A percentile compares a stretch with the other conserved stretches of the same genome.
Conservation (phyloP, 768 basidiomycete genomes). For the Multifurca ochricompacta region DNA sequence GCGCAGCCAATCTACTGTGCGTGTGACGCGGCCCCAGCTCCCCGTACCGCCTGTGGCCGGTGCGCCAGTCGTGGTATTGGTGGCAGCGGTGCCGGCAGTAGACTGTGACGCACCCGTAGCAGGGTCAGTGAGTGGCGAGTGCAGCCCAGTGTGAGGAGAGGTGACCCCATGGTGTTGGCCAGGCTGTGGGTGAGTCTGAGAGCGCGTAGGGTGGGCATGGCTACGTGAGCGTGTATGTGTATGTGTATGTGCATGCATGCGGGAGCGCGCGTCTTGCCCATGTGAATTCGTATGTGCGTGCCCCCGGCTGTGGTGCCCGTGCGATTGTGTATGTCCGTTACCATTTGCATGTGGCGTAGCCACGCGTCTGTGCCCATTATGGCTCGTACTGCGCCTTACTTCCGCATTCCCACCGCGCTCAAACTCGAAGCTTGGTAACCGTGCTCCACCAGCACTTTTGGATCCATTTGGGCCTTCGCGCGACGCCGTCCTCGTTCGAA, state of each 20-base stretch:
- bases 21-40: conserved; percentile 14
- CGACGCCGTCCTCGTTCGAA: conserved; percentile 18
- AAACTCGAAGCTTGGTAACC: conserved; percentile 14
- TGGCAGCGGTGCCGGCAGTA: conserved; percentile 6
- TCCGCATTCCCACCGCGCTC: conserved; percentile 3
- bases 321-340: not conserved
- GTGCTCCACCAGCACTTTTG: not conserved
- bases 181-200: conserved; percentile 14
- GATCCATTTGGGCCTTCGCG: conserved; percentile 10
- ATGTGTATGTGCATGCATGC: not conserved
- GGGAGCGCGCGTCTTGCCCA: conserved; percentile 5
- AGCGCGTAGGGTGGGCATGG: conserved; percentile 9
- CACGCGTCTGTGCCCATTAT: conserved; percentile 5
- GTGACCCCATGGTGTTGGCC: not conserved
- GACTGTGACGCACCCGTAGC: conserved; percentile 16
- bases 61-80: conserved; percentile 3
- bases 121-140: conserved; percentile 6
- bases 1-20: conserved; percentile 17
- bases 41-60: conserved; percentile 1
- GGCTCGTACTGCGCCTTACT: conserved; percentile 14
- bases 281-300: conserved; percentile 5
- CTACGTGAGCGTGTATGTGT: conserved; percentile 6
- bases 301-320: not conserved
- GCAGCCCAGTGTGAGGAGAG: not conserved
- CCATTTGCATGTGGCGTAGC: not conserved